Evolutionary conservation across 176 grass and related monocot genomes (phyloP).

Genomic region (Oryza glumipatula): DNA sequence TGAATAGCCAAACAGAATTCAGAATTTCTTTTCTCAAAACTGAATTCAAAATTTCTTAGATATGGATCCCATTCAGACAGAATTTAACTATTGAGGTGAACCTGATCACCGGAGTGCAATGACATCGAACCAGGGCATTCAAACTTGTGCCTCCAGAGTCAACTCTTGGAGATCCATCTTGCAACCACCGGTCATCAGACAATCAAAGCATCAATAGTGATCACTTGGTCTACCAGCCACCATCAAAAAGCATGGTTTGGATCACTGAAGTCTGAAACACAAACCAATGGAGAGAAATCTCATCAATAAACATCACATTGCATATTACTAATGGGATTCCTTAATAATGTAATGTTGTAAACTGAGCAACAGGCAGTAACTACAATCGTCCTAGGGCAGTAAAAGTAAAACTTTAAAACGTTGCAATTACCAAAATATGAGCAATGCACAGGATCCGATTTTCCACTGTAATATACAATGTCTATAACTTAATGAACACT

Average conservation of each 20-base stretch:
- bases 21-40: neutral
- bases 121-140: conserved; percentile 44
- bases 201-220: conserved; percentile 30
- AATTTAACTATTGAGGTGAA: conserved; percentile 35
- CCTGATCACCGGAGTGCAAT: conserved; percentile 54
- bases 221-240: conserved; percentile 12
- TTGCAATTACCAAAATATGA: conserved; percentile 2
- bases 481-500: neutral
- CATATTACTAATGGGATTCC: neutral
- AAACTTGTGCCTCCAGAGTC: conserved; percentile 55
- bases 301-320: neutral
- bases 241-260: conserved; percentile 3
- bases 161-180: conserved; percentile 58
- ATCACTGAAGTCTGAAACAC: conserved; percentile 27
- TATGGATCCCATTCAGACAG: neutral
- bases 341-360: neutral
- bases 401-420: neutral
- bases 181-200: conserved; percentile 15
- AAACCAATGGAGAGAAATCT: neutral
- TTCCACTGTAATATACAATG: neutral
- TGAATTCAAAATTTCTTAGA: neutral
- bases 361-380: neutral
- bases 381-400: neutral
- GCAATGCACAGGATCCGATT: neutral
- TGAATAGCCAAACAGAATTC: neutral